Evolutionary conservation across 1,284 basidiomycete genomes (phyloP).

Genomic region (Cystobasidium pallidum): DNA sequence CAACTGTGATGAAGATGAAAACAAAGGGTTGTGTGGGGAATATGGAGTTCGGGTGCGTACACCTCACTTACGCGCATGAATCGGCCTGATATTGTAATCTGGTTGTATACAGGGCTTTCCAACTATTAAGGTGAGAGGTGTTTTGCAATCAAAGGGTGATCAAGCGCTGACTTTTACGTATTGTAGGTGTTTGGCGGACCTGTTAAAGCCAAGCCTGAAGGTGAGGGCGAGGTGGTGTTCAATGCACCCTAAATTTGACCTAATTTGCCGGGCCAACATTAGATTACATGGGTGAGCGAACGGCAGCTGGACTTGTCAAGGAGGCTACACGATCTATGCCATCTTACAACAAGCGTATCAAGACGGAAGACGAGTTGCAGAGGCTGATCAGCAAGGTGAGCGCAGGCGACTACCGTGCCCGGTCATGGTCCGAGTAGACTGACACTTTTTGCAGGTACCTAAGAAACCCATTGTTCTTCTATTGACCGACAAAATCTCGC

Average conservation of each 20-base stretch:
- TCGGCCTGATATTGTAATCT: not conserved
- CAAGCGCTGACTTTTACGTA: too few species aligned
- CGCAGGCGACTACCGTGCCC: not conserved
- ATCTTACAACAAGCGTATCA: constrained; percentile 56
- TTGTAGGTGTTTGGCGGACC: constrained; percentile 36
- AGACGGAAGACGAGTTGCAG: constrained; percentile 47
- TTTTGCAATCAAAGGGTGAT: too few species aligned
- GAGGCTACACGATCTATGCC: constrained; percentile 56
- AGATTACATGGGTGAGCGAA: constrained; percentile 57
- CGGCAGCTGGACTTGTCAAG: constrained; percentile 56
- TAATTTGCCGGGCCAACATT: constrained; percentile 47
- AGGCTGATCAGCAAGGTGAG: constrained; percentile 41
- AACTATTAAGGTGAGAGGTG: constrained; percentile 54
- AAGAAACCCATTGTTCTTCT: constrained; percentile 50
- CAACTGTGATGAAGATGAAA: constrained; percentile 57
- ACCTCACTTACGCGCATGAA: not conserved
- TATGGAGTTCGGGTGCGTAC: constrained; percentile 55
- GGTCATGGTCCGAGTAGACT: not conserved
- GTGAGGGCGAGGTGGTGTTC: constrained; percentile 3
- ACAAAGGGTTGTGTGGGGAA: constrained; percentile 56
- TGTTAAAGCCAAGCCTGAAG: constrained; percentile 32
- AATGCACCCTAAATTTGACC: not conserved
- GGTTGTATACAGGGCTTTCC: constrained; percentile 54
- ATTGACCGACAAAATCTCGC: constrained; percentile 50
- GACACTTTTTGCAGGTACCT: constrained; percentile 12